Conservation (phyloP, 805 yeast species). For the Wickerhamiella galacta region DNA sequence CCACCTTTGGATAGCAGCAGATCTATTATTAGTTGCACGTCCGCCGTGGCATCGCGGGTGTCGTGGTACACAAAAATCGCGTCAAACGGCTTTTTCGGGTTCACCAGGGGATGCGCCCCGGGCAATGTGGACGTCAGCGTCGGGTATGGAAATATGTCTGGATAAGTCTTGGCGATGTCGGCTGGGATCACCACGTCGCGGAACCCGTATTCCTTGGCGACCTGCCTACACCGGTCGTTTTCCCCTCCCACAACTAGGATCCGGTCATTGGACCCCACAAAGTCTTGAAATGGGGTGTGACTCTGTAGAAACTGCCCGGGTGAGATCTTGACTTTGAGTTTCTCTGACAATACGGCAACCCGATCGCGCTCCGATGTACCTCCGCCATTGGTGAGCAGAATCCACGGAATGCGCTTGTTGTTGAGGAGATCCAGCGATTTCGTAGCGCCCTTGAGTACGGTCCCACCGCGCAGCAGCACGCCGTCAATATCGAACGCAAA, state of each 20-base stretch:
- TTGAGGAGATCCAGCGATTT: conserved; percentile 59
- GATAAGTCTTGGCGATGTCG: conserved; percentile 75
- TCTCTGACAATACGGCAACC: conserved; percentile 48
- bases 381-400: conserved; percentile 83
- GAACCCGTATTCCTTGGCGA: conserved; percentile 74
- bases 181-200: conserved; percentile 65
- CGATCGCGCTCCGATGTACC: conserved; percentile 68
- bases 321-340: conserved; percentile 44
- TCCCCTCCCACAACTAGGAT: conserved; percentile 83
- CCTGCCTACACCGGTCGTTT: conserved; percentile 67
- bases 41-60: conserved; percentile 68
- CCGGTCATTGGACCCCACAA: conserved; percentile 48
- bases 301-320: conserved; percentile 80
- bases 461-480: conserved; percentile 70
- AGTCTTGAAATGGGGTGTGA: conserved; percentile 83
- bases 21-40: conserved; percentile 77
- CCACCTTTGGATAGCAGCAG: conserved; percentile 61
- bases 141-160: conserved; percentile 74
- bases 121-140: conserved; percentile 57
- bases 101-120: conserved; percentile 34
- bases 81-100: conserved; percentile 49
- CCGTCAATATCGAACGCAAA: conserved; percentile 92
- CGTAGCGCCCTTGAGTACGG: conserved; percentile 65
- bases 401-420: conserved; percentile 64
- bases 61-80: conserved; percentile 84